Percentiles rank a stretch among this genome's conserved stretches.
Conservation (phyloP, 129 eudicot species). For the Dittrichia graveolens region DNA sequence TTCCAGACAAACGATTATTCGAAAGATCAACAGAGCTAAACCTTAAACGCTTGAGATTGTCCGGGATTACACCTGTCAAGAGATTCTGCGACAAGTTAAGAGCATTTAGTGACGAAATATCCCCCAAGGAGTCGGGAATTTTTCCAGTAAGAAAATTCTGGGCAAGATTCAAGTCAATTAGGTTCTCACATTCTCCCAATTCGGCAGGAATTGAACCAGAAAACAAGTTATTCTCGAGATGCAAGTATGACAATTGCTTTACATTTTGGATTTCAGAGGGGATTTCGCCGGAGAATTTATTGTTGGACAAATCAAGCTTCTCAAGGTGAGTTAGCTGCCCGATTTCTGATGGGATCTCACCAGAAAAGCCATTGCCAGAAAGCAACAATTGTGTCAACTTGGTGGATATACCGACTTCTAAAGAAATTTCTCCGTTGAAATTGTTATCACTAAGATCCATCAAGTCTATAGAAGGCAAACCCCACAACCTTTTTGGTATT, state of each 20-base stretch:
- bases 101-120: slow-evolving; percentile 62
- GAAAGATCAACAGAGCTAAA: slow-evolving; percentile 79
- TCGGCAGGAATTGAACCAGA: slow-evolving; percentile 76
- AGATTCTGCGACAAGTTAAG: slow-evolving; percentile 71
- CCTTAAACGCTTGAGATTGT: slow-evolving; percentile 49
- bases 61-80: slow-evolving; percentile 69
- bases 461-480: slow-evolving; percentile 55
- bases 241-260: slow-evolving; percentile 64
- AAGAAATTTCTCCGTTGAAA: slow-evolving; percentile 62
- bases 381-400: slow-evolving; percentile 58
- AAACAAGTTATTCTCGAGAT: slow-evolving; percentile 59
- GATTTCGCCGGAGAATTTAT: slow-evolving; percentile 69
- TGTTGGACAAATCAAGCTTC: slow-evolving; percentile 62
- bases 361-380: slow-evolving; percentile 65
- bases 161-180: slow-evolving; percentile 77
- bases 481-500: slow-evolving; percentile 70
- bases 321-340: slow-evolving; percentile 59
- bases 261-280: slow-evolving; percentile 55
- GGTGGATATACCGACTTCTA: slow-evolving; percentile 47
- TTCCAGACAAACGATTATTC: slow-evolving; percentile 66
- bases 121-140: slow-evolving; percentile 56
- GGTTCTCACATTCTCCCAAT: slow-evolving; percentile 59
- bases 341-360: slow-evolving; percentile 64
- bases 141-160: slow-evolving; percentile 55
- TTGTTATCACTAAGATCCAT: slow-evolving; percentile 78